Base-by-base conservation (phyloP, 768 basidiomycete genomes). In the Leccinum longicurvipes region DNA sequence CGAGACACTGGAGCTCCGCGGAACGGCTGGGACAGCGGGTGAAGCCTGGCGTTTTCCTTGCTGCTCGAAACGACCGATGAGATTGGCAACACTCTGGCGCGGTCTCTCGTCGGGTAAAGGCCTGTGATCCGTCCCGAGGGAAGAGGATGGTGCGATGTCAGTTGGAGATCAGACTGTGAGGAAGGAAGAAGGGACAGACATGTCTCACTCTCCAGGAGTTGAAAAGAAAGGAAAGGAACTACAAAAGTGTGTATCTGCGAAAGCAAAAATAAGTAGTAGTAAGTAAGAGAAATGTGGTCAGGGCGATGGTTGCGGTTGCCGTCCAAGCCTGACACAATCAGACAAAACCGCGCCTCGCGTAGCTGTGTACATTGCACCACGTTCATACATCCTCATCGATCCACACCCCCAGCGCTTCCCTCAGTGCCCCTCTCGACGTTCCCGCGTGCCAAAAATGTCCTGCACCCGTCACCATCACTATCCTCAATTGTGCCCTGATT, bases 31-130 rank as follows among this genome's bases (percentile, higher is more conserved):
- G 15, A 62, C 50, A 24, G 63, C 63, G 28, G 78, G 66, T 10
- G 74, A 62, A 4, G 84, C 73, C 62, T 82, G 80, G 49, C 83
- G 82, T 68, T 89, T 92, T 54, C 79, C 84, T 73, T 89, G 86
- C 63, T 82, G 88, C 71, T 93, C 91, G 62, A 93, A 93, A 56
- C 87, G 82, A 50, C 91, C 91, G 66, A 93, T 93, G 74, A 93
- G 86, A 68, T 92, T 93, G 60, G 91, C 91, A 47, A 93, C 91
- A 64, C 87, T 90, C 69, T 82, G 83, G 57, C 91, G 87, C 48
- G 91, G 90, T 67, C 87, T 82, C 75, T 93, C 91, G 78, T 93
- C 91, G 72, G 91, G 90, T 59, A 91, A 74, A 53, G 88, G 87
- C 91, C 90, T 92, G 66, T 59, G 62, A 59, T 29, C 24, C 24